Evolutionary conservation across 2,329 filamentous ascomycete genomes (phyloP).

Genomic region (Rutstroemia sp.): DNA sequence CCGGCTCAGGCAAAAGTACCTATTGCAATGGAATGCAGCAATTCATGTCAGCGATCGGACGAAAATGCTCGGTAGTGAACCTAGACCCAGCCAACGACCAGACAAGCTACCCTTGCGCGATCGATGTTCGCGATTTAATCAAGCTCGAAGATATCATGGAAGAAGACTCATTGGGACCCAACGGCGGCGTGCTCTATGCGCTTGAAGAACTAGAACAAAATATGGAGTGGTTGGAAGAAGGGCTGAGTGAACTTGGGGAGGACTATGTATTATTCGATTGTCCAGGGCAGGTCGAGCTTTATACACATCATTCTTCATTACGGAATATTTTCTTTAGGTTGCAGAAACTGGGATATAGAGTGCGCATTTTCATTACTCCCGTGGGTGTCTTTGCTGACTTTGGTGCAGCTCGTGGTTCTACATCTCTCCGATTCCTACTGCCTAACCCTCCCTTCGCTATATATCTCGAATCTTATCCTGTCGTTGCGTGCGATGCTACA

Average conservation of each 20-base stretch:
- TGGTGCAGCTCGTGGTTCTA: conserved; percentile 72
- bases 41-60: conserved; percentile 91
- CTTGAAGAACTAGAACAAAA: conserved; percentile 94
- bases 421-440: conserved; percentile 94
- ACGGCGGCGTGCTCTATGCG: conserved; percentile 87
- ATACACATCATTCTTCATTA: conserved; percentile 88
- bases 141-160: conserved; percentile 94
- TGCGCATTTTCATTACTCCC: conserved; percentile 39
- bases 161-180: conserved; percentile 82
- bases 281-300: conserved; percentile 92
- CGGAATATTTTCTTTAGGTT: conserved; percentile 87
- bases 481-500: conserved; percentile 95
- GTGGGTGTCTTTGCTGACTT: conserved; percentile 21
- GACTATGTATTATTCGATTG: conserved; percentile 96
- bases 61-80: conserved; percentile 91
- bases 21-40: conserved; percentile 99
- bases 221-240: conserved; percentile 82
- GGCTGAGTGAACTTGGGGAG: conserved; percentile 71
- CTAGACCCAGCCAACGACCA: conserved; percentile 95
- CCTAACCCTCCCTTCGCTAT: conserved; percentile 86
- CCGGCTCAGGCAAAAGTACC: conserved; percentile 92
- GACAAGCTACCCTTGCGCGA: conserved; percentile 78
- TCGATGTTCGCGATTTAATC: conserved; percentile 84
- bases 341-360: conserved; percentile 86
- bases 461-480: conserved; percentile 88